phyloP scores from a whole-genome alignment of 352 stramenopile genomes.

The Globisporangium ultimum region DNA sequence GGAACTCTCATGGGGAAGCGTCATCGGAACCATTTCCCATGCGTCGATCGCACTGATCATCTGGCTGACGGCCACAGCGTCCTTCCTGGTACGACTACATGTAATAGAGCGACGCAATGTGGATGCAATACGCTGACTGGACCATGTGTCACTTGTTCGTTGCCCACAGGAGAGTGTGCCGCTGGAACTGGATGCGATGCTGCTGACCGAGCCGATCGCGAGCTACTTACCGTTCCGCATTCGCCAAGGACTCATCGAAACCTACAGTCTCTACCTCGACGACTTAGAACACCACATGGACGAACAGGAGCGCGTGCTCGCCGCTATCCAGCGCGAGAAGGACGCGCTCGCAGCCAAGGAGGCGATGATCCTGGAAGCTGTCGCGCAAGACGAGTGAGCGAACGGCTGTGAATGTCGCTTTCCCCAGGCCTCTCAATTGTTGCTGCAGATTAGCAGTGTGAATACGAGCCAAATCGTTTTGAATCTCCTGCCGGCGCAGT shows the following conservation, averaged over 20 bases:
- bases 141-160: not conserved
- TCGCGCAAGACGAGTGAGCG: conserved; percentile 4
- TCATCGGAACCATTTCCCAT: conserved; percentile 81
- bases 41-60: conserved; percentile 78
- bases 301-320: conserved; percentile 80
- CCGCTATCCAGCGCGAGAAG: conserved; percentile 67
- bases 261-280: conserved; percentile 85
- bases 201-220: conserved; percentile 80
- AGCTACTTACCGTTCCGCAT: conserved; percentile 83
- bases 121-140: not conserved
- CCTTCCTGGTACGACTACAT: conserved; percentile 65
- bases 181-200: conserved; percentile 79
- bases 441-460: too few relatives aligned
- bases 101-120: not conserved
- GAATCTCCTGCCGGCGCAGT: too few relatives aligned
- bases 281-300: conserved; percentile 81
- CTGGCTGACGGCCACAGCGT: conserved; percentile 81
- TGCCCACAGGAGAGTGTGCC: conserved; percentile 71
- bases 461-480: too few relatives aligned
- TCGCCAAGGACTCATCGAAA: conserved; percentile 84
- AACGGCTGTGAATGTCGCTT: too few relatives aligned
- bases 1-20: conserved; percentile 83
- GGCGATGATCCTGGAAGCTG: conserved; percentile 9
- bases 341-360: conserved; percentile 21
- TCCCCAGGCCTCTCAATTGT: too few relatives aligned